Evolutionary conservation across 177 flowering plant genomes (phyloP).

Genomic region (Vitis hybrid): DNA sequence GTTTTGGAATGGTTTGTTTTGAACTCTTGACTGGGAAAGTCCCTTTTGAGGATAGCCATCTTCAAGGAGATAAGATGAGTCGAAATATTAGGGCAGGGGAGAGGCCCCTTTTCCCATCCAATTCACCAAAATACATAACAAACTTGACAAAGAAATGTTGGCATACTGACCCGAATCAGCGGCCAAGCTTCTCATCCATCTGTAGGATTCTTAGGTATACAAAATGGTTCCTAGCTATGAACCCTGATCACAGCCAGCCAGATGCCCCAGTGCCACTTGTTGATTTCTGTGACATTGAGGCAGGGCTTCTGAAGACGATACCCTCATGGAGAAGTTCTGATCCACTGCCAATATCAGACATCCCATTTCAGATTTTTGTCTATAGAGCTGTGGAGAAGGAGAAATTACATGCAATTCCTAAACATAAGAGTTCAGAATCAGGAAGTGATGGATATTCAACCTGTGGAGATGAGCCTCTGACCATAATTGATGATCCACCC

Average conservation of each 20-base stretch:
- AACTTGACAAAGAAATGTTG: constrained; percentile 48
- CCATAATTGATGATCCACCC: constrained; percentile 29
- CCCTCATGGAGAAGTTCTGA: constrained; percentile 21
- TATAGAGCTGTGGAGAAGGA: constrained; percentile 34
- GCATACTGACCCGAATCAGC: constrained; percentile 46
- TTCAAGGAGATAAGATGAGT: constrained; percentile 52
- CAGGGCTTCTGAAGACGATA: constrained; percentile 23
- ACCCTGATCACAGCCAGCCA: constrained; percentile 33
- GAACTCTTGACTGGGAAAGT: constrained; percentile 51
- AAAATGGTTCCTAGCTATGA: constrained; percentile 35
- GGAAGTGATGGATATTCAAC: constrained; percentile 41
- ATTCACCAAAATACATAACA: constrained; percentile 32
- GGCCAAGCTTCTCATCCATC: constrained; percentile 47
- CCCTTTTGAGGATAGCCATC: constrained; percentile 51
- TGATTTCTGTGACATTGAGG: constrained; percentile 40
- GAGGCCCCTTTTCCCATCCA: constrained; percentile 43
- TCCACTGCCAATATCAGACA: constrained; percentile 17
- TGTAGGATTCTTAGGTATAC: constrained; percentile 41
- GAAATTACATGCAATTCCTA: constrained; percentile 13
- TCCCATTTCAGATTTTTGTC: constrained; percentile 52
- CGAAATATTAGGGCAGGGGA: constrained; percentile 50
- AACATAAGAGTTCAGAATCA: constrained; percentile 36
- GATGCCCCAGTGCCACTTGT: constrained; percentile 30
- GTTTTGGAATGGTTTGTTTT: constrained; percentile 48
- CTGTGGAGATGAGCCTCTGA: constrained; percentile 32